These are phyloP conservation scores for Lindgomyces ingoldianus DNA, from an alignment of 495 filamentous ascomycete genomes.

Conservation along the genomic window DNA sequence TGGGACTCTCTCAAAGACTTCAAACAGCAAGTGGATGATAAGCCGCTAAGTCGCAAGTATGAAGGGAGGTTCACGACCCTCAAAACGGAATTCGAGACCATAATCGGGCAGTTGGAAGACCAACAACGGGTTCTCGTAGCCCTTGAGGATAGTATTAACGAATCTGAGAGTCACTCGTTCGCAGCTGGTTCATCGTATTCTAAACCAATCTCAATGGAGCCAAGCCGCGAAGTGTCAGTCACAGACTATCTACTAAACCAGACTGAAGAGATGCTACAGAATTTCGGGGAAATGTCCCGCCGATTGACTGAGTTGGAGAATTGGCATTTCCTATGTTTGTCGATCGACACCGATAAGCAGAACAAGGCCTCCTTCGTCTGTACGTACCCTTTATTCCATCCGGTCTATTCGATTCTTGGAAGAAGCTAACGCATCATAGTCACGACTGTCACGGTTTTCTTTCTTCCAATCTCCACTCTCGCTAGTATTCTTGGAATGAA, in stretches of 20 bases:
- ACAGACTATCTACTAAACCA: conserved; percentile 8
- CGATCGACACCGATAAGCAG: conserved; percentile 31
- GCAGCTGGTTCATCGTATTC: neutral
- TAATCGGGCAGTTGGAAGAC: conserved; percentile 14
- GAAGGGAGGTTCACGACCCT: conserved; percentile 7
- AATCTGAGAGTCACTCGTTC: conserved; percentile 13
- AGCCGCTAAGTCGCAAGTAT: conserved; percentile 9
- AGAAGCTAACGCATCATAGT: neutral
- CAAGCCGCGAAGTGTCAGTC: neutral
- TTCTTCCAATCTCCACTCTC: conserved; percentile 47
- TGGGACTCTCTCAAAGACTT: neutral
- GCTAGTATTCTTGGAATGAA: conserved; percentile 45
- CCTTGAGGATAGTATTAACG: conserved; percentile 19
- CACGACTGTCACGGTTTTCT: conserved; percentile 47
- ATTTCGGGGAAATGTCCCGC: conserved; percentile 10
- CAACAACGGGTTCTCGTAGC: conserved; percentile 20
- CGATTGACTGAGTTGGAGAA: conserved; percentile 13
- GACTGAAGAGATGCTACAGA: conserved; percentile 20
- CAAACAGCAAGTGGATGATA: conserved; percentile 3
- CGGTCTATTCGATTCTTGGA: neutral
- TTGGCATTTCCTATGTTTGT: conserved; percentile 22
- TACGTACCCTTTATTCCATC: too few species aligned
- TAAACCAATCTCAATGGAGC: neutral
- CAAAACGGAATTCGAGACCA: conserved; percentile 10
- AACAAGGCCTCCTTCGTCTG: conserved; percentile 40